These are phyloP conservation scores for sweet orange (Citrus sinensis) DNA, from an alignment of 345 rosid species.

Conservation along the genomic window DNA sequence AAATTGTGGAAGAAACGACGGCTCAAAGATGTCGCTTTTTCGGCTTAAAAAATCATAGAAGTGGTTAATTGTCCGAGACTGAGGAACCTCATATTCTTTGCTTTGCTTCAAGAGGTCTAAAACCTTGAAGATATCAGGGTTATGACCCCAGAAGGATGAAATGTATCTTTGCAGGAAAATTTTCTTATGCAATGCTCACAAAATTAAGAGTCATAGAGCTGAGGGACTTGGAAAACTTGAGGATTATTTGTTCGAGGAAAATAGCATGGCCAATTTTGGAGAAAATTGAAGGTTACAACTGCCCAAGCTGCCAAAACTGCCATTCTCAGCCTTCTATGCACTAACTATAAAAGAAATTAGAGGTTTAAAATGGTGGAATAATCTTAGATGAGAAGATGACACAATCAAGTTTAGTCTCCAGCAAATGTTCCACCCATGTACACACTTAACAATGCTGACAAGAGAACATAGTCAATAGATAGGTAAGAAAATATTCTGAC, in stretches of 20 bases:
- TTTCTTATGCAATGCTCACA: slow-evolving; percentile 10
- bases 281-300: slow-evolving; percentile 29
- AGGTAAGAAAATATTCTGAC: not conserved
- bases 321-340: slow-evolving; percentile 15
- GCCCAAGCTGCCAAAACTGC: slow-evolving; percentile 19
- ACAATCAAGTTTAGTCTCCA: slow-evolving; percentile 11
- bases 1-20: slow-evolving; percentile 20
- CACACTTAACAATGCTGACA: not conserved
- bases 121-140: slow-evolving; percentile 18
- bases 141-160: slow-evolving; percentile 22
- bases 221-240: slow-evolving; percentile 25
- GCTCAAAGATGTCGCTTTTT: slow-evolving; percentile 26
- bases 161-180: slow-evolving; percentile 10
- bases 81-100: slow-evolving; percentile 18
- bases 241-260: slow-evolving; percentile 16
- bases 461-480: not conserved
- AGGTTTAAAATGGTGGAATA: slow-evolving; percentile 23
- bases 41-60: slow-evolving; percentile 21
- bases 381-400: slow-evolving; percentile 10
- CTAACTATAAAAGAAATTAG: slow-evolving; percentile 18
- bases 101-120: slow-evolving; percentile 21
- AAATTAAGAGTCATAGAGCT: slow-evolving; percentile 25
- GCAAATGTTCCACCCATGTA: slow-evolving; percentile 16
- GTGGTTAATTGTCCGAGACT: slow-evolving; percentile 26
- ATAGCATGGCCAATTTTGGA: slow-evolving; percentile 19